phyloP scores from a whole-genome alignment of 768 basidiomycete genomes.

The Pholiota conissans region DNA sequence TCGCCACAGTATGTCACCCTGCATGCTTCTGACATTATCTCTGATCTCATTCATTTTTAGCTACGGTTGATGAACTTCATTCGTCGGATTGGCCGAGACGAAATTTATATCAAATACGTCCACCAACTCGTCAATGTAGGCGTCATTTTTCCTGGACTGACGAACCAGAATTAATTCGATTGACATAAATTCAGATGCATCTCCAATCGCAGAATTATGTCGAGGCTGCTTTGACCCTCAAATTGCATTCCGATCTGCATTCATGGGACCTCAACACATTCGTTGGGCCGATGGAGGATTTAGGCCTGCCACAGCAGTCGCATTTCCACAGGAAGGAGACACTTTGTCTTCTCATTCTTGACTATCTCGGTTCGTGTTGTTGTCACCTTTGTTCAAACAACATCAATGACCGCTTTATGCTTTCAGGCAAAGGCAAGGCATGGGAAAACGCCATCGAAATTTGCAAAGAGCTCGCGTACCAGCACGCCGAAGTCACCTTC shows the following conservation, averaged over 20 bases:
- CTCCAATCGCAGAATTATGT: conserved; percentile 87
- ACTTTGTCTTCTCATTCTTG: conserved; percentile 86
- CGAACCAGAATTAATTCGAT: neutral
- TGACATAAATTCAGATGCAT: conserved; percentile 62
- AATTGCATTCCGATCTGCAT: conserved; percentile 91
- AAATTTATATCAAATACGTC: conserved; percentile 95
- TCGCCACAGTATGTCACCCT: conserved; percentile 66
- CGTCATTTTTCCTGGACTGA: conserved; percentile 5
- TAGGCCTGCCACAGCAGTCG: conserved; percentile 88
- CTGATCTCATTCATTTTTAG: conserved; percentile 35
- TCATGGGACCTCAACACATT: conserved; percentile 85
- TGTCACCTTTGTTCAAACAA: neutral
- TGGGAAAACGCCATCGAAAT: conserved; percentile 94
- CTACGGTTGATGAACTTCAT: conserved; percentile 93
- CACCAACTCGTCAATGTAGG: conserved; percentile 90
- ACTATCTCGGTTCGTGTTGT: conserved; percentile 72
- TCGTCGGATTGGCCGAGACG: conserved; percentile 85
- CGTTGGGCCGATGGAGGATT: conserved; percentile 85
- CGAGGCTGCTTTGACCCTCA: conserved; percentile 91
- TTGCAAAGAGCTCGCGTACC: conserved; percentile 86
- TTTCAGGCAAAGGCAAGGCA: conserved; percentile 89
- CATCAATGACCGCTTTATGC: conserved; percentile 1
- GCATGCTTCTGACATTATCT: conserved; percentile 6
- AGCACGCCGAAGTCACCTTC: conserved; percentile 88
- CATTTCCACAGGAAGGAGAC: conserved; percentile 95